Base-by-base conservation (phyloP, 73 alveolate genomes). In the Paramecium sonneborni region DNA sequence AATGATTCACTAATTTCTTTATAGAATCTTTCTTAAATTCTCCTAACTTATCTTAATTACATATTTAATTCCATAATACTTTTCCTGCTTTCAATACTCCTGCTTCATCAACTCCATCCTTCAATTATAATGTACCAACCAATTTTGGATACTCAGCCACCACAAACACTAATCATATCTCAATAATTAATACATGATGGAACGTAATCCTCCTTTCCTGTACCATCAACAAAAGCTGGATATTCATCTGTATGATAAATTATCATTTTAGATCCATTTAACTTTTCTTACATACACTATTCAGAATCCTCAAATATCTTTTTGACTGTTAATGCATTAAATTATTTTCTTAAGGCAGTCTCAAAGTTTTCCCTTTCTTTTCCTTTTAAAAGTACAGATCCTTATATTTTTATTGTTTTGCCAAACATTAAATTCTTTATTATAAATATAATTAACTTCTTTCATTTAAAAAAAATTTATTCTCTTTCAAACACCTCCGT, bases 241-340 rank as follows among this genome's bases (percentile, higher is more conserved):
- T 79, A 79, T 44, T 79, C 76, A 79, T 79, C 76, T 30, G 46
- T n/a, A 12, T 79, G 48, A 79, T 79, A 79, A 46, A 79, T 79
- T 2, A 79, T 41, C 74, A 79, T 79, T 20, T 79, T 79, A n/a
- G 90, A 79, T 79, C 76, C 90, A 39, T 20, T 5, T 44, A 79
- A 35, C 10, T 79, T 79, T 21, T 79, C 55, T 43, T 79, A 23
- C 55, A 43, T 26, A 44, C 43, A 24, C 21, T 79, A 21, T 43
- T 79, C 88, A 76, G 62, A 37, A 41, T 76, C 88, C 24, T 76
- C 48, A 28, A 76, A 76, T n/a, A 76, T 79, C 24, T 46, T 43
- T 24, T 44, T 41, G 41, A 43, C 55, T 18, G 48, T 79, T 10
- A 43, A 28, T 0, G 90, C 44, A 44, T 79, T 52, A 9, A 79